These are phyloP conservation scores for Puccinia horiana DNA, from an alignment of 1,284 basidiomycete species.

Conservation along the genomic window DNA sequence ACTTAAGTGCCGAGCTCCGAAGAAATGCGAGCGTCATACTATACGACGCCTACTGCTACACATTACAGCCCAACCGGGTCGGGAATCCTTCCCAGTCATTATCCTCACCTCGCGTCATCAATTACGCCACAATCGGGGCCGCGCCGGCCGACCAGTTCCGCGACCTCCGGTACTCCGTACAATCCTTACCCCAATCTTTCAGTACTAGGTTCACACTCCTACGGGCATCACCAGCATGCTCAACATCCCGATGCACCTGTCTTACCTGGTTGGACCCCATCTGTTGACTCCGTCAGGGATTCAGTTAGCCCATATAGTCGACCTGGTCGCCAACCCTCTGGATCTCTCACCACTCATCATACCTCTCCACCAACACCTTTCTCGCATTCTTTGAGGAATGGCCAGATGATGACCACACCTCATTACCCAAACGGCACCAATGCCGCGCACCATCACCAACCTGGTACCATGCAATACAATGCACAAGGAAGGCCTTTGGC, in stretches of 20 bases:
- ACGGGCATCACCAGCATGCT: constrained; percentile 25
- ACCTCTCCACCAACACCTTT: constrained; percentile 10
- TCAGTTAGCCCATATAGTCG: constrained; percentile 43
- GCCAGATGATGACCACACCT: constrained; percentile 4
- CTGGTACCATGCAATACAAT: constrained; percentile 47
- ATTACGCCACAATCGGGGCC: constrained; percentile 28
- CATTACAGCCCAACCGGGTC: constrained; percentile 20
- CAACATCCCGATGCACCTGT: constrained; percentile 20
- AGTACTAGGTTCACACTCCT: constrained; percentile 14
- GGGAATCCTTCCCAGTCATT: constrained; percentile 40
- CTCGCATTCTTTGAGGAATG: constrained; percentile 24
- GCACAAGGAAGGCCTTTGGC: constrained; percentile 48
- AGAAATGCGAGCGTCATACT: constrained; percentile 34
- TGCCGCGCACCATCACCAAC: constrained; percentile 11
- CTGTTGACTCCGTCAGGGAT: constrained; percentile 41
- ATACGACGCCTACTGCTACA: constrained; percentile 5
- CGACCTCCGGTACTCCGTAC: constrained; percentile 1
- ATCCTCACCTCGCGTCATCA: constrained; percentile 34
- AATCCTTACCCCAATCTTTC: constrained; percentile 24
- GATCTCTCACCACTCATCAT: constrained; percentile 23
- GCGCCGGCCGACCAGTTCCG: constrained; percentile 8
- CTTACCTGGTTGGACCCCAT: constrained; percentile 27
- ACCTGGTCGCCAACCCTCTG: constrained; percentile 23
- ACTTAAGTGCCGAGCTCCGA: constrained; percentile 21
- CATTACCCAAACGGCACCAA: constrained; percentile 22